Conservation (phyloP, 2,329 filamentous ascomycete species). For the Fusarium sp. region DNA sequence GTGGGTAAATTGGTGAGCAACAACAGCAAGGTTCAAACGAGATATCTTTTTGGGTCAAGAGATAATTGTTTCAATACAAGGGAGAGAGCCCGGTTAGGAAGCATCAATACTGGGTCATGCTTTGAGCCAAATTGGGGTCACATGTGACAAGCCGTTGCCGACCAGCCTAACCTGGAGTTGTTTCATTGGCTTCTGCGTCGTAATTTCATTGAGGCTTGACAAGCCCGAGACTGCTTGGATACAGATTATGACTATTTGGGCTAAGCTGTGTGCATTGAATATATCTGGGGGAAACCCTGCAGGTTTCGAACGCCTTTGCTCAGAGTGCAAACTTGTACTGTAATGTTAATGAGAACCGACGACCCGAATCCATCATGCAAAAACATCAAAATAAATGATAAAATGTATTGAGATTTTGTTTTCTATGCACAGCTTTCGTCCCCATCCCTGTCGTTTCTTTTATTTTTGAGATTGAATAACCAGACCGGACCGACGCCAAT, state of each 20-base stretch:
- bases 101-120: conserved; percentile 24
- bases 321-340: not conserved
- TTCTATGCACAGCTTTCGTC: conserved; percentile 33
- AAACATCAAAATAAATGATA: not conserved
- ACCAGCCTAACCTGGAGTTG: conserved; percentile 30
- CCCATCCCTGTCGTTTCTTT: conserved; percentile 18
- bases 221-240: not conserved
- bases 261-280: not conserved
- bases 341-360: too few species aligned
- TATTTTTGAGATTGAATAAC: conserved; percentile 35
- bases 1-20: not conserved
- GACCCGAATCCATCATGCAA: not conserved
- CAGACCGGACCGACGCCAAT: conserved; percentile 45
- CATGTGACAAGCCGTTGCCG: conserved; percentile 39
- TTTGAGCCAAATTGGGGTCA: conserved; percentile 30
- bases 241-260: not conserved
- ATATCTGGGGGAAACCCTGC: not conserved
- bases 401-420: conserved; percentile 20
- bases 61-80: not conserved
- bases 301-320: not conserved
- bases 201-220: conserved; percentile 17
- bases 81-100: not conserved
- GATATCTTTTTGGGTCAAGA: not conserved
- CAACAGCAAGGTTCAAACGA: not conserved
- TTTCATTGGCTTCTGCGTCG: conserved; percentile 23